Evolutionary conservation across 129 eudicot species (phyloP).

Genomic region (Chrysanthemum lavandulifolium): DNA sequence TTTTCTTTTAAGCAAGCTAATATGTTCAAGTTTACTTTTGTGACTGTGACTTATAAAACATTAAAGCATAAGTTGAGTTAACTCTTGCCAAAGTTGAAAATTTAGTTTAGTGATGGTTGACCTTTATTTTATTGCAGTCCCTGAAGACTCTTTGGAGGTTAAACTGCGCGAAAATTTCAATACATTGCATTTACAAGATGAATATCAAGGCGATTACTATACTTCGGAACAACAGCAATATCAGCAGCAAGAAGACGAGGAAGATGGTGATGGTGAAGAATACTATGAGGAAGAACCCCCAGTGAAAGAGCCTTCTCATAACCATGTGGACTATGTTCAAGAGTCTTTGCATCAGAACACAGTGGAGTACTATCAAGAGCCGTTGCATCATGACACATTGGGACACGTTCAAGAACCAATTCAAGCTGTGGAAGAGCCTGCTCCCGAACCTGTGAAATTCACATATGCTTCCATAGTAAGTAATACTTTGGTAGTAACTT

Average conservation of each 20-base stretch:
- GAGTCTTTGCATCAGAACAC: slow-evolving; percentile 25
- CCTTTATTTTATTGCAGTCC: slow-evolving; percentile 31
- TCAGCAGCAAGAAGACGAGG: slow-evolving; percentile 44
- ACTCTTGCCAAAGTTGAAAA: background rate
- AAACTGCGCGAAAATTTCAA: slow-evolving; percentile 54
- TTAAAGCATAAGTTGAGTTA: background rate
- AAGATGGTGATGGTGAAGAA: slow-evolving; percentile 34
- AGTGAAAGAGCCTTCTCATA: slow-evolving; percentile 42
- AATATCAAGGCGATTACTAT: slow-evolving; percentile 47
- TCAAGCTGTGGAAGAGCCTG: slow-evolving; percentile 49
- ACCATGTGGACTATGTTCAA: slow-evolving; percentile 26
- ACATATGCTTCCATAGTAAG: slow-evolving; percentile 90
- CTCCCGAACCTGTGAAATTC: slow-evolving; percentile 60
- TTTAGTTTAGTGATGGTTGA: background rate
- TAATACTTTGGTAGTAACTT: background rate
- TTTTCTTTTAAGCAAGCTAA: background rate
- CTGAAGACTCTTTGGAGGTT: slow-evolving; percentile 60
- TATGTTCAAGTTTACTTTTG: background rate
- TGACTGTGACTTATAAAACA: background rate
- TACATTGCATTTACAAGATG: slow-evolving; percentile 59
- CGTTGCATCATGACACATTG: slow-evolving; percentile 18
- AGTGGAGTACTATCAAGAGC: slow-evolving; percentile 24
- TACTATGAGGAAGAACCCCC: slow-evolving; percentile 49
- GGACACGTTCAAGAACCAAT: slow-evolving; percentile 28
- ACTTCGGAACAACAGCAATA: slow-evolving; percentile 46